These are phyloP conservation scores for Fusarium dlaminii DNA, from an alignment of 2,329 filamentous ascomycete species.

Conservation along the genomic window DNA sequence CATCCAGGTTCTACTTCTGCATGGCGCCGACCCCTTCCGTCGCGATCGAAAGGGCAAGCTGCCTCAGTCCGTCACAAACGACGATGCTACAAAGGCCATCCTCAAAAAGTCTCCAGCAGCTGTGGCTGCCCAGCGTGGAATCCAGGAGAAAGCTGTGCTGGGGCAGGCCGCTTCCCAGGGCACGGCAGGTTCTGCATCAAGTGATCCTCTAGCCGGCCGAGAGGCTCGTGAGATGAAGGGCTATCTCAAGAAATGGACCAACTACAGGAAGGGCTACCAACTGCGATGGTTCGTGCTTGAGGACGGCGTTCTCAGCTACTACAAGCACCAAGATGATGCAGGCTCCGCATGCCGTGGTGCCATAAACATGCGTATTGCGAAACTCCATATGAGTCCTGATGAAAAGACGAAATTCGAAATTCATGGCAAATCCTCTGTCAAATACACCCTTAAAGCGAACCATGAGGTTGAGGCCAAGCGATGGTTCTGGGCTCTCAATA, in stretches of 20 bases:
- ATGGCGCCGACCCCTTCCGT: constrained; percentile 95
- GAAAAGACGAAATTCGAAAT: constrained; percentile 99
- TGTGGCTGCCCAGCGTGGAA: constrained; percentile 90
- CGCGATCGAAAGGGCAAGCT: constrained; percentile 95
- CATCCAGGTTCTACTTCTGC: constrained; percentile 88
- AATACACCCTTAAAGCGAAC: constrained; percentile 97
- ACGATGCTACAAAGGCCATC: constrained; percentile 87
- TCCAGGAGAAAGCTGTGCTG: constrained; percentile 96
- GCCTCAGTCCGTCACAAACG: constrained; percentile 95
- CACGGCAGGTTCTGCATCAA: constrained; percentile 60
- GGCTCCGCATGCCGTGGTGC: constrained; percentile 95
- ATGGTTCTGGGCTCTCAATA: constrained; percentile 99
- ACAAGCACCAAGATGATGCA: constrained; percentile 98
- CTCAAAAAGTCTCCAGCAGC: constrained; percentile 95
- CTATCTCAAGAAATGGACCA: constrained; percentile 99
- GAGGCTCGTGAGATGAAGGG: constrained; percentile 98
- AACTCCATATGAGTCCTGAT: constrained; percentile 93
- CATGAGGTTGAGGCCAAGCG: constrained; percentile 98
- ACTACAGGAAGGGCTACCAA: constrained; percentile 97
- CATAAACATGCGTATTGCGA: constrained; percentile 98
- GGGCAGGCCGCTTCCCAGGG: constrained; percentile 73
- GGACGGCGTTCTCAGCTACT: constrained; percentile 97
- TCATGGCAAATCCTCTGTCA: constrained; percentile 96
- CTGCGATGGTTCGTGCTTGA: constrained; percentile 97
- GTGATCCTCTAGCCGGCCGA: constrained; percentile 75